phyloP scores from a whole-genome alignment of 1,284 basidiomycete species.

The Schizophyllum commune region DNA sequence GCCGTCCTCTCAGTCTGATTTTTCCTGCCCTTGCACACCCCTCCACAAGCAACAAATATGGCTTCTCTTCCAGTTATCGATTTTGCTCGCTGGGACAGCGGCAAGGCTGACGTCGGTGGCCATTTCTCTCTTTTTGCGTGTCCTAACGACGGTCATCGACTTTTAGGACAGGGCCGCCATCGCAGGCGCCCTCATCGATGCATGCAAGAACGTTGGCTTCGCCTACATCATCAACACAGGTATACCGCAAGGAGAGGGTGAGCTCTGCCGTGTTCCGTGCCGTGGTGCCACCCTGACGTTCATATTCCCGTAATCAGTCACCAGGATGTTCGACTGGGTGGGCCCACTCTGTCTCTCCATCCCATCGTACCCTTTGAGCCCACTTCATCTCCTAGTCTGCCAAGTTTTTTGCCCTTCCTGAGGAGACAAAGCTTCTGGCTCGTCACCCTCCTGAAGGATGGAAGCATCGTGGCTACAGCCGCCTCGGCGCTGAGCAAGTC shows the following conservation, averaged over 20 bases:
- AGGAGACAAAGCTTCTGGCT: slow-evolving; percentile 27
- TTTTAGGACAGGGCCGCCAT: not conserved
- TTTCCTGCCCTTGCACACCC: not conserved
- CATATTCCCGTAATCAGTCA: not conserved
- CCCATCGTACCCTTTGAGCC: not conserved
- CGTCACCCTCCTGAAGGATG: slow-evolving; percentile 27
- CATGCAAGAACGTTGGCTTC: slow-evolving; percentile 22
- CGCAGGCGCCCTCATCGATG: slow-evolving; percentile 1
- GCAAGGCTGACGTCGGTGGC: not conserved
- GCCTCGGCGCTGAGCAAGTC: slow-evolving; percentile 1
- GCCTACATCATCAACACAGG: slow-evolving; percentile 29
- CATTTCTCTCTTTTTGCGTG: too few species aligned
- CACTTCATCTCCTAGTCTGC: slow-evolving; percentile 1
- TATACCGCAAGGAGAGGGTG: slow-evolving; percentile 22
- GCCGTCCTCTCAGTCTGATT: not conserved
- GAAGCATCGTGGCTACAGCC: slow-evolving; percentile 19
- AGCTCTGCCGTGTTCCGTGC: slow-evolving; percentile 7
- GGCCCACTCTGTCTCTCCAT: slow-evolving; percentile 1
- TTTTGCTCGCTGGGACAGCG: not conserved
- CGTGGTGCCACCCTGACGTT: not conserved
- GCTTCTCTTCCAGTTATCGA: not conserved
- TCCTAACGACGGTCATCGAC: not conserved
- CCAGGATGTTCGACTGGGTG: slow-evolving; percentile 22
- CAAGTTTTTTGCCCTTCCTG: slow-evolving; percentile 23
- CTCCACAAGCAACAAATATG: not conserved